phyloP scores from a whole-genome alignment of 1,284 basidiomycete species.

The Peniophora sp. region DNA sequence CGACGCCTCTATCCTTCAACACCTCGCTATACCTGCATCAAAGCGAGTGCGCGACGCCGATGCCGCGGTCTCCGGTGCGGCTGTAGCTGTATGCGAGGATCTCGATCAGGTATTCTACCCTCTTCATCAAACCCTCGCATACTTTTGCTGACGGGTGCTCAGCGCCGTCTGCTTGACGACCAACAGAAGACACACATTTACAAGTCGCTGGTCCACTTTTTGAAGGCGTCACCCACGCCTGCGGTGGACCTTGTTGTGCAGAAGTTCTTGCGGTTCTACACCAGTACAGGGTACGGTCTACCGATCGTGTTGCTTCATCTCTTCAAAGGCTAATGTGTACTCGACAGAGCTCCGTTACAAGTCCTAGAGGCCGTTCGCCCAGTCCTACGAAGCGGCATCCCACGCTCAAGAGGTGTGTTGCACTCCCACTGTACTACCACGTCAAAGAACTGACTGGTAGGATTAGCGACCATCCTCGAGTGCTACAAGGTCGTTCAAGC shows the following conservation, averaged over 20 bases:
- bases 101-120: slow-evolving; percentile 18
- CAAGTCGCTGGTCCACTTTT: slow-evolving; percentile 2
- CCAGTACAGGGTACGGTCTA: slow-evolving; percentile 4
- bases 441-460: background rate
- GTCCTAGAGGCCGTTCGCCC: slow-evolving; percentile 4
- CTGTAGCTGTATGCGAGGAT: slow-evolving; percentile 27
- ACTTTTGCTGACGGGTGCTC: background rate
- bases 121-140: background rate
- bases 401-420: background rate
- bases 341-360: slow-evolving; percentile 6
- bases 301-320: background rate
- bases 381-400: slow-evolving; percentile 1
- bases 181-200: slow-evolving; percentile 2
- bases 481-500: slow-evolving; percentile 39
- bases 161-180: slow-evolving; percentile 8
- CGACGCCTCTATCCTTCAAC: slow-evolving; percentile 39
- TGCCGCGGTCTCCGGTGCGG: slow-evolving; percentile 37
- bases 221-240: slow-evolving; percentile 1
- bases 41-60: slow-evolving; percentile 42
- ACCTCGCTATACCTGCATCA: slow-evolving; percentile 32
- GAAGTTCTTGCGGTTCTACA: slow-evolving; percentile 8
- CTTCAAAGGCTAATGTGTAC: background rate
- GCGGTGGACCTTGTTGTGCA: slow-evolving; percentile 3
- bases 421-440: background rate
- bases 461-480: slow-evolving; percentile 20